Conservation (phyloP, 1,284 basidiomycete genomes). For the Moesziomyces aphidis region DNA sequence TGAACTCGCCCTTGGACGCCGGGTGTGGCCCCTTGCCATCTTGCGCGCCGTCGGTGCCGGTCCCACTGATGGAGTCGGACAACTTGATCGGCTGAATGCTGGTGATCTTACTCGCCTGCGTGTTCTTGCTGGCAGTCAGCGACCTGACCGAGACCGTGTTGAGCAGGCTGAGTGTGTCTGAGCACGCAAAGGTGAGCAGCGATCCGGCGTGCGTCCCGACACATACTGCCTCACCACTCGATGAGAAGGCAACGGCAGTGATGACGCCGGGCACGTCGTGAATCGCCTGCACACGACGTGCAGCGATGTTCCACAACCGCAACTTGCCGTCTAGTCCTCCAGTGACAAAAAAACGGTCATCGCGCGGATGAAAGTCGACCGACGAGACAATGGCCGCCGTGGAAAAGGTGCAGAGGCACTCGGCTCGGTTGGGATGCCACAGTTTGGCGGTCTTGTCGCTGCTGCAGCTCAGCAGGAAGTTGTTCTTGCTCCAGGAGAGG, state of each 20-base stretch:
- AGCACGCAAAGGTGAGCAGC: slow-evolving; percentile 62
- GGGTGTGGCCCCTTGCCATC: too few relatives aligned
- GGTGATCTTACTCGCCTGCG: slow-evolving; percentile 68
- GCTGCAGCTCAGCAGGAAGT: slow-evolving; percentile 68
- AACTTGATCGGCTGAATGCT: slow-evolving; percentile 59
- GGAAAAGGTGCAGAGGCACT: slow-evolving; percentile 68
- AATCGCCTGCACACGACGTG: slow-evolving; percentile 44
- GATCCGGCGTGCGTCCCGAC: slow-evolving; percentile 67
- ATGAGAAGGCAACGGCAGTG: slow-evolving; percentile 67
- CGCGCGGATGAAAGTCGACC: slow-evolving; percentile 65
- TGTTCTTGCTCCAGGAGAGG: slow-evolving; percentile 69
- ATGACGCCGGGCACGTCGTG: slow-evolving; percentile 67
- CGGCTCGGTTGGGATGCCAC: slow-evolving; percentile 67
- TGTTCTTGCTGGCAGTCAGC: slow-evolving; percentile 61
- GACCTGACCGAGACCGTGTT: slow-evolving; percentile 63
- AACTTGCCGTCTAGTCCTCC: slow-evolving; percentile 69
- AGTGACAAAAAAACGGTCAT: slow-evolving; percentile 69
- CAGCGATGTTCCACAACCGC: slow-evolving; percentile 67
- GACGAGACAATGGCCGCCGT: slow-evolving; percentile 68
- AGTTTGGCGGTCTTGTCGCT: slow-evolving; percentile 69
- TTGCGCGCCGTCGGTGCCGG: too few relatives aligned
- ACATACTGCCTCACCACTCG: slow-evolving; percentile 63
- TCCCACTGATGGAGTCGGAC: slow-evolving; percentile 8
- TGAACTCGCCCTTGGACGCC: slow-evolving; percentile 41
- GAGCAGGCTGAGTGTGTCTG: slow-evolving; percentile 58